Percentiles rank a stretch among this genome's conserved stretches.
Conservation (phyloP, 225 moss, liverwort and hornwort genomes). For the Physcomitrium patens region DNA sequence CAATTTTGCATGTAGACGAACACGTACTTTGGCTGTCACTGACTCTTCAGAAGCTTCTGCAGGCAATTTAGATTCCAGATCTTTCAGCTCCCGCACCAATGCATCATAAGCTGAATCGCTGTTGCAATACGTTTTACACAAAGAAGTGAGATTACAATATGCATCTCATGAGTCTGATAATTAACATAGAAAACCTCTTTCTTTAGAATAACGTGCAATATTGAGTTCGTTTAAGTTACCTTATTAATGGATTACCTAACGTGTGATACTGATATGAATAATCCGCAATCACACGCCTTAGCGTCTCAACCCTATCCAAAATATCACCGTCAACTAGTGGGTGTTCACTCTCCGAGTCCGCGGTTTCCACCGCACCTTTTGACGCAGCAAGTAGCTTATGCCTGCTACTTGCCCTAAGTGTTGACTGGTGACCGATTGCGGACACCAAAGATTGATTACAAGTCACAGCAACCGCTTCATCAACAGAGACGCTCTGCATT, state of each 20-base stretch:
- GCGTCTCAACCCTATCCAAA: constrained; percentile 46
- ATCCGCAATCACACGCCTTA: constrained; percentile 66
- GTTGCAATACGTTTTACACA: constrained; percentile 19
- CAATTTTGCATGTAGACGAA: constrained; percentile 15
- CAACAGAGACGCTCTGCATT: constrained; percentile 3
- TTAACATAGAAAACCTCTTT: background rate
- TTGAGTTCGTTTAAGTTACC: constrained; percentile 50
- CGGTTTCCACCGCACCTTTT: constrained; percentile 35
- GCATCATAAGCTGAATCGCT: constrained; percentile 89
- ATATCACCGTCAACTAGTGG: constrained; percentile 28
- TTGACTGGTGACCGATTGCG: constrained; percentile 10
- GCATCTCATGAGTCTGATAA: background rate
- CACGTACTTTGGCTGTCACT: constrained; percentile 47
- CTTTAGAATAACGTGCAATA: constrained; percentile 5
- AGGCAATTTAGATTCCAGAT: constrained; percentile 54
- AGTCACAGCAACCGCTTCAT: constrained; percentile 26
- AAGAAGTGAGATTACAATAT: constrained; percentile 8
- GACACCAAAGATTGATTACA: constrained; percentile 25
- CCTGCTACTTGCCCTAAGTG: constrained; percentile 22
- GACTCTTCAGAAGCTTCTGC: constrained; percentile 35
- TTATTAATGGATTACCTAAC: constrained; percentile 69
- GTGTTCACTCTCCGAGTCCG: constrained; percentile 29
- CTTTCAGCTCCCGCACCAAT: constrained; percentile 69
- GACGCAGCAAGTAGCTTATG: constrained; percentile 28
- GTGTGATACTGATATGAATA: constrained; percentile 81